phyloP scores from a whole-genome alignment of 345 rosid species.

The Populus euphratica region DNA sequence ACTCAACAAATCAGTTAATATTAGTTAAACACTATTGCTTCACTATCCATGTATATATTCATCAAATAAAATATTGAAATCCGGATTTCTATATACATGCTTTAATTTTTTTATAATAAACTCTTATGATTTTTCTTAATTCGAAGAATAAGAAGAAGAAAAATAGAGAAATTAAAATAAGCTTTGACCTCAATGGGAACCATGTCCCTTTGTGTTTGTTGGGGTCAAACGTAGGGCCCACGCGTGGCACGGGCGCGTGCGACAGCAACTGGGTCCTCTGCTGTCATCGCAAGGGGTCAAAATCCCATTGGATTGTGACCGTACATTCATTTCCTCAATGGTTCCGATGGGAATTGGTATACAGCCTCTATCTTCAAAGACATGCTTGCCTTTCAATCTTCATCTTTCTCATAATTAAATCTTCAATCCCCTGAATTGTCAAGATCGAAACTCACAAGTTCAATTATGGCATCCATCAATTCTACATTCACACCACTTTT shows the following conservation, averaged over 20 bases:
- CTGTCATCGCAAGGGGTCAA: constrained; percentile 24
- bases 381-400: not conserved
- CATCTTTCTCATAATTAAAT: not conserved
- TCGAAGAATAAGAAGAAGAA: not conserved
- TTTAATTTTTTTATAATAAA: too few species aligned
- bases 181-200: not conserved
- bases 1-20: not conserved
- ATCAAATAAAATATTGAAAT: not conserved
- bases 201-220: not conserved
- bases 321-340: not conserved
- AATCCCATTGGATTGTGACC: not conserved
- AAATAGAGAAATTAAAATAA: not conserved
- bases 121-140: not conserved
- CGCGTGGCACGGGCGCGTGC: constrained; percentile 34
- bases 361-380: not conserved
- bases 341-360: not conserved
- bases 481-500: not conserved
- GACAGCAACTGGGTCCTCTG: constrained; percentile 29
- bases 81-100: not conserved
- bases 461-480: not conserved
- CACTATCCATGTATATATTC: not conserved
- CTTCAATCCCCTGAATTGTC: not conserved
- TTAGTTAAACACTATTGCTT: not conserved
- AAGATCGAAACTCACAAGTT: not conserved
- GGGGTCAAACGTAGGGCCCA: constrained; percentile 39